Percentiles rank a stretch among this genome's conserved stretches.
Conservation (phyloP, 2,329 filamentous ascomycete genomes). For the Biscogniauxia sp. region DNA sequence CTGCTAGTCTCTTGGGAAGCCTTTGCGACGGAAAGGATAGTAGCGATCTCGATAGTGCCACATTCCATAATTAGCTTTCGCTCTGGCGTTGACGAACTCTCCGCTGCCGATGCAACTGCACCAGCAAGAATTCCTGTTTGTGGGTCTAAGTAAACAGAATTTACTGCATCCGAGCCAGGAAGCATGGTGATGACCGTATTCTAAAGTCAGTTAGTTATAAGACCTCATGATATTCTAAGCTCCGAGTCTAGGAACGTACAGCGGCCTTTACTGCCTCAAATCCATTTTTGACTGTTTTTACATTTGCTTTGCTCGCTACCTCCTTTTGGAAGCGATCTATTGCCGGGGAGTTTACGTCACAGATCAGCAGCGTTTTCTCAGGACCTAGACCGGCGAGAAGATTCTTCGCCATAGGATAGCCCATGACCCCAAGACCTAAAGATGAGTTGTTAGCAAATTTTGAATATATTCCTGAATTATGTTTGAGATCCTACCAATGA, state of each 20-base stretch:
- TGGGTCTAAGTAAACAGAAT: constrained; percentile 36
- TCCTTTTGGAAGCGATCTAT: constrained; percentile 37
- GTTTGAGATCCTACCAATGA: constrained; percentile 25
- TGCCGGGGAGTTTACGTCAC: constrained; percentile 36
- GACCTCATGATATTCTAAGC: too few relatives aligned
- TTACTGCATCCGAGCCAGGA: constrained; percentile 35
- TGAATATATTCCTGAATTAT: background rate
- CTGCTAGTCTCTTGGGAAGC: constrained; percentile 44
- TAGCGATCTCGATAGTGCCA: constrained; percentile 32
- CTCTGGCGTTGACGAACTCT: background rate
- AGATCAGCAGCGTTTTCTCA: constrained; percentile 29
- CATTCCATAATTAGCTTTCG: constrained; percentile 32
- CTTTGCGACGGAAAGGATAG: constrained; percentile 53
- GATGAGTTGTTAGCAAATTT: background rate
- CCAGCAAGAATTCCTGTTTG: constrained; percentile 34
- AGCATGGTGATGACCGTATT: constrained; percentile 42
- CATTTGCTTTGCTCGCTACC: constrained; percentile 32
- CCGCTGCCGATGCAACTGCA: constrained; percentile 13
- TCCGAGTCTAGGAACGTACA: constrained; percentile 16
- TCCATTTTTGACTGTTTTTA: constrained; percentile 36
- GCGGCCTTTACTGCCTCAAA: constrained; percentile 38
- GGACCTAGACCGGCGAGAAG: constrained; percentile 25
- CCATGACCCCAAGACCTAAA: constrained; percentile 34
- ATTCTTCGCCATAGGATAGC: constrained; percentile 37
- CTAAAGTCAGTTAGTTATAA: constrained; percentile 8